A percentile compares a stretch with the other conserved stretches of the same genome.
These are phyloP conservation scores for Yamadazyma aaseri DNA, from an alignment of 1,139 yeast species.

Conservation along the genomic window DNA sequence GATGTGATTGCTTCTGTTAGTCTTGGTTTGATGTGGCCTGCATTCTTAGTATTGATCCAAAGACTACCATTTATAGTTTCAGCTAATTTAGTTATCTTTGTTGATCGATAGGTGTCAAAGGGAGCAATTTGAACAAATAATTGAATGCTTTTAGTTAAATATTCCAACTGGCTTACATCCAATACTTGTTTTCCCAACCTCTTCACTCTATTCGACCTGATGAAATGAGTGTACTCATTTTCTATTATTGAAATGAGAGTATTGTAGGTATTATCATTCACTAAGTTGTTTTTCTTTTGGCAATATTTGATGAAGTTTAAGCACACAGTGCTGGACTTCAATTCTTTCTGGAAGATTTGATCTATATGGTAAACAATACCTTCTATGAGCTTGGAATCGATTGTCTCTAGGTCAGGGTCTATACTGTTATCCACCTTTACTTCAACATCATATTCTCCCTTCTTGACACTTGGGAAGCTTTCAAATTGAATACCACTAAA, in stretches of 20 bases:
- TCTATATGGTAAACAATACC: slow-evolving; percentile 34
- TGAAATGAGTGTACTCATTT: slow-evolving; percentile 35
- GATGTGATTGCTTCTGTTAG: neutral
- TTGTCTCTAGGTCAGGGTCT: slow-evolving; percentile 6
- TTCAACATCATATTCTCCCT: slow-evolving; percentile 9
- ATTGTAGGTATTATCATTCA: slow-evolving; percentile 4
- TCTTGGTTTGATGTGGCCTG: neutral
- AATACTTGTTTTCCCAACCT: slow-evolving; percentile 18
- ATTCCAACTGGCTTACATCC: slow-evolving; percentile 23
- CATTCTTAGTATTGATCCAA: slow-evolving; percentile 1
- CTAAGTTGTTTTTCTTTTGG: slow-evolving; percentile 3
- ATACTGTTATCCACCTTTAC: slow-evolving; percentile 7
- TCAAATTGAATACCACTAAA: slow-evolving; percentile 33
- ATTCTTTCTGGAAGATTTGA: slow-evolving; percentile 11
- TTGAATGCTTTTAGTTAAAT: slow-evolving; percentile 15
- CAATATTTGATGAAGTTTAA: slow-evolving; percentile 10
- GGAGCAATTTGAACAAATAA: slow-evolving; percentile 5
- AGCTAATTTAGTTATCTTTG: neutral
- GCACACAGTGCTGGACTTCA: slow-evolving; percentile 11
- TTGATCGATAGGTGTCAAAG: neutral
- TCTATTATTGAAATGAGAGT: slow-evolving; percentile 29
- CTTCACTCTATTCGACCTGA: slow-evolving; percentile 28
- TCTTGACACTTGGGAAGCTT: slow-evolving; percentile 13
- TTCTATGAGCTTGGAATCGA: slow-evolving; percentile 19
- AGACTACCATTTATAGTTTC: neutral